Evolutionary conservation across 2,329 filamentous ascomycete species (phyloP), one percentile per base, ranked within the genome.

Genomic region (Fusarium tjaetaba): DNA sequence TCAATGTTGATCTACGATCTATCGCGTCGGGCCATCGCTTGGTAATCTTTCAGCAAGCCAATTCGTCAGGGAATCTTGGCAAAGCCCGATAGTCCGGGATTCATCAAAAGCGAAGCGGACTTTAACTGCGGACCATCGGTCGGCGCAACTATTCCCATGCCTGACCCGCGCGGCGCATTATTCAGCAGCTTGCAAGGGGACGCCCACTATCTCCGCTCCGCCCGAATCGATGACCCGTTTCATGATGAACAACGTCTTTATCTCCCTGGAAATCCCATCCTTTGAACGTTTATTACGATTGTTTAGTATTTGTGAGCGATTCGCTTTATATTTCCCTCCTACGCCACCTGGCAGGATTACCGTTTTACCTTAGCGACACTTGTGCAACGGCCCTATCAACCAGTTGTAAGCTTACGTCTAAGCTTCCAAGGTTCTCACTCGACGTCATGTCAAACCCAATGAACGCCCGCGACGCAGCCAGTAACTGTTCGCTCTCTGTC

Each of bases 181-280:
- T 74, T 74, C 68, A 74, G 71, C 71, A 60, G 32, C 5, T 38
- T 51, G 41, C 20, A 11, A 24, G 61, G 60, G 66, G 60, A 56
- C 38, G 34, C 42, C 49, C 52, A 42, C 57, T 41, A 71, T 58
- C 72, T 74, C 72, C 71, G 72, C 72, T 72, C 66, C 52, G 51
- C 42, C 30, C 24, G 18, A 43, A 59, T 64, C 60, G 36, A 70
- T 70, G 66, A 65, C 41, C 67, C 36, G 67, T 53, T 26, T 42
- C 22, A 34, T 64, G 18, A 34, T 38, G 30, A 38, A 7, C 13
- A 32, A 43, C 36, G 34, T 15, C 48, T 42, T 32, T 41, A 65
- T 53, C 26, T n/a, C 36, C 38, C 52, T 9, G 39, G 20, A 64
- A 38, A 41, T 24, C 30, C 41, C n/a, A 30, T 38, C 14, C 45